These are phyloP conservation scores for Hibiscus tridactylites DNA, from an alignment of 345 rosid species.

Conservation along the genomic window DNA sequence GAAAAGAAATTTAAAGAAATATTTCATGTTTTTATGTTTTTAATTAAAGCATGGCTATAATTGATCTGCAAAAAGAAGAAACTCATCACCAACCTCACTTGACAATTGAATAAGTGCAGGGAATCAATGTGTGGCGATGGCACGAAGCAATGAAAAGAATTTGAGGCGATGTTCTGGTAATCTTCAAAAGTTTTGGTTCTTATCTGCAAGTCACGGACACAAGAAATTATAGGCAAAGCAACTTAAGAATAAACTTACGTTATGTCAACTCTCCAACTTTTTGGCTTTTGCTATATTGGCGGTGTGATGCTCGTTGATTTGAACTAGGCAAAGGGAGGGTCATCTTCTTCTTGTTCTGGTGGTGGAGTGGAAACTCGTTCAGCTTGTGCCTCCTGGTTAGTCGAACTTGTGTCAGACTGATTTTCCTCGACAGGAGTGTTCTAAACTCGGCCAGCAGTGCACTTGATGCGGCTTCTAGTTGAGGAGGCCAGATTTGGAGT, in stretches of 20 bases:
- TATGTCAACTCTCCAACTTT: not conserved
- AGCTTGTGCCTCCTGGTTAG: no score
- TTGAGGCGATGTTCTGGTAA: conserved; percentile 95
- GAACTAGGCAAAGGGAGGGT: no score
- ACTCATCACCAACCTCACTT: conserved; percentile 62
- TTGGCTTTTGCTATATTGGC: no score
- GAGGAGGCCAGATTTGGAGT: no score
- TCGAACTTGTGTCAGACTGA: no score
- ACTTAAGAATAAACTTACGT: not conserved
- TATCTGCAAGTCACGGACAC: conserved; percentile 51
- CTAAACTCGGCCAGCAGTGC: no score
- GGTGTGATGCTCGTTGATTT: no score
- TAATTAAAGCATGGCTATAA: not conserved
- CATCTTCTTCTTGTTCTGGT: no score
- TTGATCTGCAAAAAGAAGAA: not conserved
- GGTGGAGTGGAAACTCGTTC: no score
- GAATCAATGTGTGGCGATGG: conserved; percentile 90
- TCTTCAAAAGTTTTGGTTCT: conserved; percentile 97
- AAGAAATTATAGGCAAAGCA: conserved; percentile 1
- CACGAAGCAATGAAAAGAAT: conserved; percentile 93
- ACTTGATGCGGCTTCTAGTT: no score
- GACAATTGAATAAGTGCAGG: conserved; percentile 85
- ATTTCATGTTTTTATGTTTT: not conserved
- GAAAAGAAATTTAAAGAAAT: not conserved
- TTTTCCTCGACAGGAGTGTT: no score